Evolutionary conservation across 2,329 filamentous ascomycete genomes (phyloP).

Genomic region (Penicillium oxalicum): DNA sequence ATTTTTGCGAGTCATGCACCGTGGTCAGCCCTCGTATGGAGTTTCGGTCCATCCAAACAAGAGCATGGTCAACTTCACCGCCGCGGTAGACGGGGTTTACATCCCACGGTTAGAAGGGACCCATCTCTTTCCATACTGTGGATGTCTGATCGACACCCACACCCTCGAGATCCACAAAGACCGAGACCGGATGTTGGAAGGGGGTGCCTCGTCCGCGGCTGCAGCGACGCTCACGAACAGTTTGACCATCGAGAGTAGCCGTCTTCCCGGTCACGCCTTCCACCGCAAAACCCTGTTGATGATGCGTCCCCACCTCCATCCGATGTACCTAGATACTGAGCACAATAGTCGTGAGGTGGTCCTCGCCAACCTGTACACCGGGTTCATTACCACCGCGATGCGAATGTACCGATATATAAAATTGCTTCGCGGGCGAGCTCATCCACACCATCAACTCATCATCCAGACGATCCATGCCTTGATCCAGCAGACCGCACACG

Average conservation of each 20-base stretch:
- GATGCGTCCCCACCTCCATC: conserved; percentile 78
- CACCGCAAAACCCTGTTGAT: conserved; percentile 67
- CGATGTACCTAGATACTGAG: conserved; percentile 47
- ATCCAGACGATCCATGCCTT: conserved; percentile 61
- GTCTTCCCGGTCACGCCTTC: conserved; percentile 68
- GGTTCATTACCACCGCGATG: conserved; percentile 70
- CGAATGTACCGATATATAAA: conserved; percentile 61
- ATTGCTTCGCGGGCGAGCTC: conserved; percentile 50
- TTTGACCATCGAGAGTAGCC: conserved; percentile 71
- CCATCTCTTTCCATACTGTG: conserved; percentile 76
- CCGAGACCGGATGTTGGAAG: conserved; percentile 43
- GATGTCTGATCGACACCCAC: conserved; percentile 65
- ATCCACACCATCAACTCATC: conserved; percentile 56
- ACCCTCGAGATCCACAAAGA: conserved; percentile 72
- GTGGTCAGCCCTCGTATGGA: conserved; percentile 71
- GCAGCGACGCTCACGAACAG: conserved; percentile 58
- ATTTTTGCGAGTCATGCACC: conserved; percentile 77
- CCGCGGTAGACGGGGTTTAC: conserved; percentile 48
- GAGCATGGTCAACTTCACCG: conserved; percentile 77
- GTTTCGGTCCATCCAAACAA: conserved; percentile 71
- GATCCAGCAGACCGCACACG: conserved; percentile 56
- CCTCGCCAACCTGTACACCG: conserved; percentile 66
- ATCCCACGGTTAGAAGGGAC: conserved; percentile 47
- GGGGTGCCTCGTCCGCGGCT: conserved; percentile 44
- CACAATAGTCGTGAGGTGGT: conserved; percentile 69